phyloP scores from a whole-genome alignment of 345 rosid species.

The Eucalyptus leucophloia region DNA sequence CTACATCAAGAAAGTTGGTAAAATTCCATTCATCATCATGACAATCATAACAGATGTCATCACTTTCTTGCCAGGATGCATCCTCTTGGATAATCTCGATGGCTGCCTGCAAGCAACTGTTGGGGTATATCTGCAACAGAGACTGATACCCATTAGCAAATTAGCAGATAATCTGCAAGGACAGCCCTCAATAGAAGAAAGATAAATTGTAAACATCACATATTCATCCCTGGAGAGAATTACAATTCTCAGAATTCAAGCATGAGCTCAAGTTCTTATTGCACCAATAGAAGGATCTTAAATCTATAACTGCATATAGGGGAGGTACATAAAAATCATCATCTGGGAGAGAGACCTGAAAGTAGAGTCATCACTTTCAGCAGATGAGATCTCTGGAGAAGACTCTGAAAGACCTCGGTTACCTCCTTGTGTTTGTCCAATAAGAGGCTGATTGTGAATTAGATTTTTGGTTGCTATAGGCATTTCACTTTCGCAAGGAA shows the following conservation, averaged over 20 bases:
- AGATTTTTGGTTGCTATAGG: slow-evolving; percentile 7
- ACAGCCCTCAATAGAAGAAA: not conserved
- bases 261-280: not conserved
- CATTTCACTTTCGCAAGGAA: slow-evolving; percentile 32
- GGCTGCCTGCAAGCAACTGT: slow-evolving; percentile 11
- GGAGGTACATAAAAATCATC: not conserved
- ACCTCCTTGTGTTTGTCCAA: slow-evolving; percentile 16
- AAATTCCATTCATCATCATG: slow-evolving; percentile 48
- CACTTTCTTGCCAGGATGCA: slow-evolving; percentile 16
- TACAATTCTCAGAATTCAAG: not conserved
- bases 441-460: slow-evolving; percentile 11
- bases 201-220: not conserved
- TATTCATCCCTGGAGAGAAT: not conserved
- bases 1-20: slow-evolving; percentile 59
- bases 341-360: slow-evolving; percentile 31
- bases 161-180: not conserved
- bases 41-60: slow-evolving; percentile 31
- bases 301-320: not conserved
- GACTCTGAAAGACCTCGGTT: slow-evolving; percentile 48
- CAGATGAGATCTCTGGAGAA: slow-evolving; percentile 41
- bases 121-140: slow-evolving; percentile 29
- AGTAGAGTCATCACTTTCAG: slow-evolving; percentile 24
- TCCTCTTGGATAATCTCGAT: slow-evolving; percentile 25
- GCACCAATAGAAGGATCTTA: not conserved
- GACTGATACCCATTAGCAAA: not conserved